phyloP scores from a whole-genome alignment of 768 basidiomycete species.

The Candolleomyces aberdarensis region DNA sequence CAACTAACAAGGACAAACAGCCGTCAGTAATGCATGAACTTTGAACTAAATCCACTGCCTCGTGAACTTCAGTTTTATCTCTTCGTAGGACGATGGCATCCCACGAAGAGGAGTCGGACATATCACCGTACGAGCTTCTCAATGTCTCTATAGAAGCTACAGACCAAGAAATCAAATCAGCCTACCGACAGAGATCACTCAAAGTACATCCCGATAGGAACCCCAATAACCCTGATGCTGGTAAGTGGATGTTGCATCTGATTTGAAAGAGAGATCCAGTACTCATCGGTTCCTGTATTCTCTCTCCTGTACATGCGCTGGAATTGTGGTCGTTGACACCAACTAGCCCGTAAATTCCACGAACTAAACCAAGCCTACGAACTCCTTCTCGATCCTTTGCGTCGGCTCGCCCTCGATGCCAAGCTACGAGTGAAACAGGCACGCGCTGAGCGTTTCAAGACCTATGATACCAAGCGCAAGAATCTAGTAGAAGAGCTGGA shows the following conservation, averaged over 20 bases:
- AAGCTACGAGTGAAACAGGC: slow-evolving; percentile 71
- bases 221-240: slow-evolving; percentile 12
- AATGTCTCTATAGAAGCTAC: slow-evolving; percentile 59
- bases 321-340: slow-evolving; percentile 36
- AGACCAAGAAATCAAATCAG: slow-evolving; percentile 75
- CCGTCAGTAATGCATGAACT: background rate
- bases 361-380: slow-evolving; percentile 81
- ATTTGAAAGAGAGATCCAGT: slow-evolving; percentile 1
- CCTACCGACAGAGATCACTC: slow-evolving; percentile 74
- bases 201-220: slow-evolving; percentile 83
- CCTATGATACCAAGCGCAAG: slow-evolving; percentile 72
- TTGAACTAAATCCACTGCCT: background rate
- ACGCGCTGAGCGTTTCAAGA: slow-evolving; percentile 63
- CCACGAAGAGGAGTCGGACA: slow-evolving; percentile 46
- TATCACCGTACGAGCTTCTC: slow-evolving; percentile 73
- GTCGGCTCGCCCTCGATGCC: slow-evolving; percentile 76
- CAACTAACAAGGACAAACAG: background rate
- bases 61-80: no score
- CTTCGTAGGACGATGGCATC: slow-evolving; percentile 8
- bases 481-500: slow-evolving; percentile 75
- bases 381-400: slow-evolving; percentile 75
- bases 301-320: no score
- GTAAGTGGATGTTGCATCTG: slow-evolving; percentile 36
- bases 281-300: background rate
- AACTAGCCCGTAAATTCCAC: slow-evolving; percentile 82